Conservation (phyloP, 352 stramenopile genomes). For the Albugo candida region DNA sequence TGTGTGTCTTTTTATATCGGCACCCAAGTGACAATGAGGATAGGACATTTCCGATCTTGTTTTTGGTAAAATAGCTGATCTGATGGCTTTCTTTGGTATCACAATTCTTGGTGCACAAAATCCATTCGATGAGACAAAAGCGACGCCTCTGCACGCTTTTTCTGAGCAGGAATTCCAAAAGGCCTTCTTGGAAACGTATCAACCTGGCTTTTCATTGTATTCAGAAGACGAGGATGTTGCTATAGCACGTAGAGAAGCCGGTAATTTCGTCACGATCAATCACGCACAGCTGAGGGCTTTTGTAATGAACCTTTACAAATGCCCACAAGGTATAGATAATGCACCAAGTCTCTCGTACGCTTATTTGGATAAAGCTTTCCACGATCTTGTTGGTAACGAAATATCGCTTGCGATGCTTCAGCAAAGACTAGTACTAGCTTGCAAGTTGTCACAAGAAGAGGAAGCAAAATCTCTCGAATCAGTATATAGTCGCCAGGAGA, state of each 20-base stretch:
- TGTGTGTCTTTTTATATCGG: too few species aligned
- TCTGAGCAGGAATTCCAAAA: conserved; percentile 27
- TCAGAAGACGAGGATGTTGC: conserved; percentile 39
- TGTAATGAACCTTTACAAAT: conserved; percentile 38
- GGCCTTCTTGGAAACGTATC: conserved; percentile 33
- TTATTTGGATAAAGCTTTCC: conserved; percentile 9
- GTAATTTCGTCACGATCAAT: conserved; percentile 16
- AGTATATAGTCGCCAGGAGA: conserved; percentile 20
- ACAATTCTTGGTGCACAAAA: conserved; percentile 33
- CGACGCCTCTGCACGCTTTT: conserved; percentile 36
- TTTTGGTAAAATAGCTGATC: too few species aligned
- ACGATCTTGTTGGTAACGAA: conserved; percentile 6
- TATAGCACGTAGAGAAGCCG: conserved; percentile 10
- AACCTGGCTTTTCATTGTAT: conserved; percentile 25
- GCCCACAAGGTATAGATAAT: conserved; percentile 29
- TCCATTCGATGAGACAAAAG: conserved; percentile 28
- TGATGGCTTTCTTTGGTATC: conserved; percentile 49
- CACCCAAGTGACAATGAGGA: too few species aligned
- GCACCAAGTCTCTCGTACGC: conserved; percentile 10
- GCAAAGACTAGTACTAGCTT: conserved; percentile 3
- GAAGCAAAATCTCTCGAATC: conserved; percentile 12
- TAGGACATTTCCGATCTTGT: too few species aligned
- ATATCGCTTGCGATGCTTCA: conserved; percentile 14
- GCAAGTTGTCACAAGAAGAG: conserved; percentile 13
- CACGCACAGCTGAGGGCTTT: conserved; percentile 18